A percentile compares a stretch with the other conserved stretches of the same genome.
Evolutionary conservation across 768 basidiomycete genomes (phyloP).

Genomic region (Rhizopogon roseolus): DNA sequence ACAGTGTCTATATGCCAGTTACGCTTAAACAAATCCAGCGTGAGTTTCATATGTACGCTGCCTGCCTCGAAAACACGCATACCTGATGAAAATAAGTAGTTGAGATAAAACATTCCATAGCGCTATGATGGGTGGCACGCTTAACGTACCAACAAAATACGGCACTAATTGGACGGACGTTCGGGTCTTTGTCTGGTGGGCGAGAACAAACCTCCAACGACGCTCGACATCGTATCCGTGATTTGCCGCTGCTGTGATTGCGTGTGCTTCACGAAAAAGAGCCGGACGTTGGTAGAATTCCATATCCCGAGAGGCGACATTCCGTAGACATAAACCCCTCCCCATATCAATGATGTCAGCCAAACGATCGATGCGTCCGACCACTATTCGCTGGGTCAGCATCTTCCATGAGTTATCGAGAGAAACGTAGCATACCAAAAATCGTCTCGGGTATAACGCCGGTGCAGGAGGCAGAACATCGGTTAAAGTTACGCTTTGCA

Average conservation of each 20-base stretch:
- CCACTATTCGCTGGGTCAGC: constrained; percentile 53
- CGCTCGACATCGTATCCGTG: constrained; percentile 74
- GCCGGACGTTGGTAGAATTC: constrained; percentile 83
- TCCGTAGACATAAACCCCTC: constrained; percentile 87
- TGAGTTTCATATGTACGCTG: too few relatives aligned
- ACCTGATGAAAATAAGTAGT: not conserved
- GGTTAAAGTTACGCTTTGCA: constrained; percentile 62
- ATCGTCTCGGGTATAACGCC: constrained; percentile 63
- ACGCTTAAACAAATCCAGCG: too few relatives aligned
- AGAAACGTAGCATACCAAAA: constrained; percentile 50
- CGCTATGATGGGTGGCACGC: not conserved
- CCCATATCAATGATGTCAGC: constrained; percentile 93
- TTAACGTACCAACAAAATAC: not conserved
- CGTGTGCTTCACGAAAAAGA: constrained; percentile 90
- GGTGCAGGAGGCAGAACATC: constrained; percentile 73
- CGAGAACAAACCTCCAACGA: constrained; percentile 73
- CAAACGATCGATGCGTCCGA: constrained; percentile 88
- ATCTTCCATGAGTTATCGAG: not conserved
- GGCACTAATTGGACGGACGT: constrained; percentile 10
- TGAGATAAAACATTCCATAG: not conserved
- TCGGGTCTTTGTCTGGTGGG: constrained; percentile 27
- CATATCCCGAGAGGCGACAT: constrained; percentile 87
- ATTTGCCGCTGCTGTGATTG: constrained; percentile 66
- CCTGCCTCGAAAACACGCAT: too few relatives aligned
- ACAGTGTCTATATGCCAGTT: too few relatives aligned